phyloP scores from a whole-genome alignment of 2,329 filamentous ascomycete genomes.

The Thermoascus crustaceus region DNA sequence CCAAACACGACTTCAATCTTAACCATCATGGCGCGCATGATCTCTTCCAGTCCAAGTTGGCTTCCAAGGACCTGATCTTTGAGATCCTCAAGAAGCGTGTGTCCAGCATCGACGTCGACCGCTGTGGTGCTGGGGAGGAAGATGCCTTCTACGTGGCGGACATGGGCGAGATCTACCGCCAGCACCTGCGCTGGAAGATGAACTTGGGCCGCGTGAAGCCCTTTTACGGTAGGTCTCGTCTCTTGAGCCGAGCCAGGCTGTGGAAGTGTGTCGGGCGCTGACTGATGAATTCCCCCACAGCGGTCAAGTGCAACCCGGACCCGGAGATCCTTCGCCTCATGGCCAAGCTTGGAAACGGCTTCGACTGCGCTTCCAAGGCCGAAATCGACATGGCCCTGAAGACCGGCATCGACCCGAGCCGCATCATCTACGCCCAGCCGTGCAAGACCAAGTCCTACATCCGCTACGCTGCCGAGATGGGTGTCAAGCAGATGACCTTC shows the following conservation, averaged over 20 bases:
- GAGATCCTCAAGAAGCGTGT: conserved; percentile 80
- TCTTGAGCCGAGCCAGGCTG: conserved; percentile 1
- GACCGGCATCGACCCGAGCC: conserved; percentile 73
- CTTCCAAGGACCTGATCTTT: conserved; percentile 74
- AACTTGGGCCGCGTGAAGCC: conserved; percentile 87
- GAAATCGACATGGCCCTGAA: conserved; percentile 89
- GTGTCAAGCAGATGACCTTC: conserved; percentile 98
- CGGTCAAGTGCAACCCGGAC: conserved; percentile 98
- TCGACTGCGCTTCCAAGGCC: conserved; percentile 95
- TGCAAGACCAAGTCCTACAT: conserved; percentile 99
- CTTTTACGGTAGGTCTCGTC: conserved; percentile 68
- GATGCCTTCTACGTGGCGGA: conserved; percentile 98
- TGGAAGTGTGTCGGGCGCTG: conserved; percentile 1
- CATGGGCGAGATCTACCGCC: conserved; percentile 95
- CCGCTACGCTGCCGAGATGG: conserved; percentile 73
- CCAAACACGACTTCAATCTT: conserved; percentile 26
- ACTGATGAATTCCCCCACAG: conserved; percentile 37
- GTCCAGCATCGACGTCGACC: conserved; percentile 73
- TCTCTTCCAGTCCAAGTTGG: conserved; percentile 33
- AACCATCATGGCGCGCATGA: conserved; percentile 40
- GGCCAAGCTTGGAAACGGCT: conserved; percentile 80
- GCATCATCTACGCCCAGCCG: conserved; percentile 97
- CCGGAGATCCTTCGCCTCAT: conserved; percentile 80
- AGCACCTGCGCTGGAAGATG: conserved; percentile 96
- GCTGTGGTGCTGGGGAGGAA: conserved; percentile 85